phyloP scores from a whole-genome alignment of 1,139 yeast genomes.

The Pichia sp. region DNA sequence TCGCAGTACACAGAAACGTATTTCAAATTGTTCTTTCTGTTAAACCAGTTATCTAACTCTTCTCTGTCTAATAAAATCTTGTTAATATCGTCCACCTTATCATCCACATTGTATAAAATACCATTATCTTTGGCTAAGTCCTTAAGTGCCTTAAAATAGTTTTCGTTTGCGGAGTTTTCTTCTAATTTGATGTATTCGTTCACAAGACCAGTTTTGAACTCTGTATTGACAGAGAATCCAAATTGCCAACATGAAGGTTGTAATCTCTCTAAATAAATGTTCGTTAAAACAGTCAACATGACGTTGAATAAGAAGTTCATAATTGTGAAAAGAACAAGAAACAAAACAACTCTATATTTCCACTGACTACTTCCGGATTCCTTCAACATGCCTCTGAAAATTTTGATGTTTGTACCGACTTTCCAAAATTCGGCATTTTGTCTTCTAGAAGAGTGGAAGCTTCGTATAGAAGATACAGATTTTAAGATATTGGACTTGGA shows the following conservation, averaged over 20 bases:
- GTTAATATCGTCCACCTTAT: conserved; percentile 16
- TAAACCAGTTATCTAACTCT: conserved; percentile 25
- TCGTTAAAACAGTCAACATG: conserved; percentile 32
- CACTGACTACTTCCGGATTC: conserved; percentile 29
- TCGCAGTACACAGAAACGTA: conserved; percentile 32
- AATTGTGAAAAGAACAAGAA: conserved; percentile 29
- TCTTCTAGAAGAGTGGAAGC: conserved; percentile 3
- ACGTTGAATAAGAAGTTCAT: conserved; percentile 32
- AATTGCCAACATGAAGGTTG: conserved; percentile 30
- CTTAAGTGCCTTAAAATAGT: conserved; percentile 26
- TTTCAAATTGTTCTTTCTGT: conserved; percentile 23
- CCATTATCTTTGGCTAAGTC: conserved; percentile 24
- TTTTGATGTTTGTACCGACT: conserved; percentile 31
- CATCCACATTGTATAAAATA: conserved; percentile 12
- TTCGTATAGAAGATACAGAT: not conserved
- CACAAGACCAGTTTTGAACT: conserved; percentile 32
- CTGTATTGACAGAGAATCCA: conserved; percentile 29
- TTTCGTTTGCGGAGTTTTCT: conserved; percentile 27
- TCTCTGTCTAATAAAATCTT: conserved; percentile 17
- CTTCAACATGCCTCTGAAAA: conserved; percentile 27
- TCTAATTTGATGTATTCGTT: conserved; percentile 30
- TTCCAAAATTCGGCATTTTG: conserved; percentile 31
- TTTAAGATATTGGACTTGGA: too few relatives aligned
- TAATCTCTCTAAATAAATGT: conserved; percentile 27
- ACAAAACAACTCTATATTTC: conserved; percentile 28